phyloP scores from a whole-genome alignment of 2,329 filamentous ascomycete species.

The Fusarium liriodendri region DNA sequence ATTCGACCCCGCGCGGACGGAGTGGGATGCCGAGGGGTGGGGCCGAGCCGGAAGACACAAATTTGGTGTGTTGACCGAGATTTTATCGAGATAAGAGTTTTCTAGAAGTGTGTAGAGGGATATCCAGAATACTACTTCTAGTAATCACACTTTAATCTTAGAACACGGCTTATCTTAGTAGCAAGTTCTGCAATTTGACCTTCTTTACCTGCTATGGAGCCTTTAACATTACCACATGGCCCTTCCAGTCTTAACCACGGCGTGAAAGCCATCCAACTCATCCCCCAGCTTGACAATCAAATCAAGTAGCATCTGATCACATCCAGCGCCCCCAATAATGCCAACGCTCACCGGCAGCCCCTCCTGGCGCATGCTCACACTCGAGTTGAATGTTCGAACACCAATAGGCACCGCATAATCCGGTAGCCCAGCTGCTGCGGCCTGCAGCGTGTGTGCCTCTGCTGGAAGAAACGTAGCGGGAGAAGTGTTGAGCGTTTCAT shows the following conservation, averaged over 20 bases:
- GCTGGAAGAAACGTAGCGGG: neutral
- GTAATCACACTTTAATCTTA: neutral
- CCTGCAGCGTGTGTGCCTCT: neutral
- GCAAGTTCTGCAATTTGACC: neutral
- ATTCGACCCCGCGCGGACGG: conserved; percentile 11
- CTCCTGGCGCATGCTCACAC: neutral
- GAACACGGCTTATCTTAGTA: neutral
- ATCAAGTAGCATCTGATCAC: neutral
- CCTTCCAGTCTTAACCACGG: neutral
- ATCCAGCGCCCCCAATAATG: neutral
- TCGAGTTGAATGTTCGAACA: neutral
- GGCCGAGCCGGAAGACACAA: neutral
- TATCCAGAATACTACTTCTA: neutral
- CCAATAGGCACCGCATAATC: neutral
- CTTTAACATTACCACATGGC: neutral
- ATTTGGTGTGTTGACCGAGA: neutral
- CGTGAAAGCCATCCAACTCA: neutral
- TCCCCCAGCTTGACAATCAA: neutral
- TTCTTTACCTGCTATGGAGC: no score
- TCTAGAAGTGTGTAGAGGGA: neutral
- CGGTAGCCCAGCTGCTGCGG: neutral
- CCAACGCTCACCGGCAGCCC: neutral
- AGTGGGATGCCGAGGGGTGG: conserved; percentile 29
- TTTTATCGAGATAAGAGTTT: neutral
- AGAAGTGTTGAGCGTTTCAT: neutral